phyloP scores from a whole-genome alignment of 2,329 filamentous ascomycete species.

The Metarhizium brunneum region DNA sequence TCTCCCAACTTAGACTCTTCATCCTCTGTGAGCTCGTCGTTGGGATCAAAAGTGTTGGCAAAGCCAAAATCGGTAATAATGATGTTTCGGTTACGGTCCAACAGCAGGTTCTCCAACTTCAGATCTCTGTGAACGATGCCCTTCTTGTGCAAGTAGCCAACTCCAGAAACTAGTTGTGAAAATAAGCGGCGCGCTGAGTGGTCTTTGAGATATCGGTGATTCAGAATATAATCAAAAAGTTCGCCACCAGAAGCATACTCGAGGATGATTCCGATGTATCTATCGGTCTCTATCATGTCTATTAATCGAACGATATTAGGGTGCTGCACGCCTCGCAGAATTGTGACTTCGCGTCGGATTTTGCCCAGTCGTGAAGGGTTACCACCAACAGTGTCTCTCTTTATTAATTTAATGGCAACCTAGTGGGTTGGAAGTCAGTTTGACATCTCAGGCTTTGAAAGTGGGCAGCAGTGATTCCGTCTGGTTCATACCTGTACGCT shows the following conservation, averaged over 20 bases:
- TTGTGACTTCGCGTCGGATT: conserved; percentile 94
- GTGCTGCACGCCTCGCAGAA: conserved; percentile 78
- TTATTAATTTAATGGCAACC: conserved; percentile 97
- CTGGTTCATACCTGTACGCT: conserved; percentile 58
- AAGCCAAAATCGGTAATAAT: conserved; percentile 99
- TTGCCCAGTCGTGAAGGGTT: conserved; percentile 88
- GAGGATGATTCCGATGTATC: conserved; percentile 94
- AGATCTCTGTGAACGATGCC: conserved; percentile 96
- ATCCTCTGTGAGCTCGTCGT: conserved; percentile 80
- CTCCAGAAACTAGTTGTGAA: conserved; percentile 89
- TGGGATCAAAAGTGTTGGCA: conserved; percentile 90
- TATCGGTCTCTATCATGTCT: conserved; percentile 97
- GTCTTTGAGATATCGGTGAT: conserved; percentile 93
- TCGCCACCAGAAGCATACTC: conserved; percentile 97
- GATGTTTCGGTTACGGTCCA: conserved; percentile 96
- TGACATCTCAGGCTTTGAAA: background rate
- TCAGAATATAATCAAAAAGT: conserved; percentile 96
- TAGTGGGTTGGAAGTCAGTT: conserved; percentile 22
- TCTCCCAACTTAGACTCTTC: conserved; percentile 82
- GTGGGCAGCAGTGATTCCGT: background rate
- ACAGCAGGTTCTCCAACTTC: conserved; percentile 88
- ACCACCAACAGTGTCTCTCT: conserved; percentile 77
- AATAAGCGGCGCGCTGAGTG: conserved; percentile 83
- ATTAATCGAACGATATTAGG: conserved; percentile 95
- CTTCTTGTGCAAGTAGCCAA: conserved; percentile 96